Conservation (phyloP, 805 yeast species). For the Yueomyces sp. region DNA sequence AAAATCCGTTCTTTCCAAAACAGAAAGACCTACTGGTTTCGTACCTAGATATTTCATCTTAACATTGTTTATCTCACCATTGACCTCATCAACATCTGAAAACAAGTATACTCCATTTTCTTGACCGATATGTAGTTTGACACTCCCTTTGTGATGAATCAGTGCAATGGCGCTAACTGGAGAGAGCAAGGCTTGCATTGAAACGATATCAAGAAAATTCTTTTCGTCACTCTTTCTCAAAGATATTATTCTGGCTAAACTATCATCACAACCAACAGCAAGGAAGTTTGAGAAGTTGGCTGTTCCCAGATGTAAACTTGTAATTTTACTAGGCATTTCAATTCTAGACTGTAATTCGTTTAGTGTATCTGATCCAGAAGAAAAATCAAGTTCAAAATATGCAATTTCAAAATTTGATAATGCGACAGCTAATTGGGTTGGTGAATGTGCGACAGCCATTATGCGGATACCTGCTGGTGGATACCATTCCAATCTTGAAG, state of each 20-base stretch:
- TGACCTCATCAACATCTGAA: constrained; percentile 38
- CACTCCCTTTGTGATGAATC: constrained; percentile 3
- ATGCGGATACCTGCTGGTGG: constrained; percentile 71
- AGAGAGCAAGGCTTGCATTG: constrained; percentile 56
- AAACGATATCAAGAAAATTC: constrained; percentile 43
- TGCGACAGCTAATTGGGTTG: constrained; percentile 55
- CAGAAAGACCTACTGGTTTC: constrained; percentile 39
- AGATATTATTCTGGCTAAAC: constrained; percentile 55
- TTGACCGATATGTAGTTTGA: constrained; percentile 63
- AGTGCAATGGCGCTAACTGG: constrained; percentile 28
- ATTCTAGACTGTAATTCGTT: constrained; percentile 56
- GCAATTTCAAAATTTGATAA: constrained; percentile 62
- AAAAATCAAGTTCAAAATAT: constrained; percentile 52
- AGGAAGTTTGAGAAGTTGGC: constrained; percentile 38
- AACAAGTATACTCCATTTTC: constrained; percentile 70
- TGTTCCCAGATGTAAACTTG: constrained; percentile 36
- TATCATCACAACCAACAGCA: constrained; percentile 62
- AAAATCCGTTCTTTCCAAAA: constrained; percentile 3
- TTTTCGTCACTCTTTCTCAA: constrained; percentile 32
- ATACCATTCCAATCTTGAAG: constrained; percentile 50
- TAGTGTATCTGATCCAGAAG: constrained; percentile 38
- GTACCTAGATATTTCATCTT: constrained; percentile 65
- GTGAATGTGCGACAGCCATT: constrained; percentile 45
- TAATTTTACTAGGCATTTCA: constrained; percentile 39
- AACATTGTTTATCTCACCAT: constrained; percentile 54